These are phyloP conservation scores for Lipomyces kockii DNA, from an alignment of 805 yeast genomes.

Conservation along the genomic window DNA sequence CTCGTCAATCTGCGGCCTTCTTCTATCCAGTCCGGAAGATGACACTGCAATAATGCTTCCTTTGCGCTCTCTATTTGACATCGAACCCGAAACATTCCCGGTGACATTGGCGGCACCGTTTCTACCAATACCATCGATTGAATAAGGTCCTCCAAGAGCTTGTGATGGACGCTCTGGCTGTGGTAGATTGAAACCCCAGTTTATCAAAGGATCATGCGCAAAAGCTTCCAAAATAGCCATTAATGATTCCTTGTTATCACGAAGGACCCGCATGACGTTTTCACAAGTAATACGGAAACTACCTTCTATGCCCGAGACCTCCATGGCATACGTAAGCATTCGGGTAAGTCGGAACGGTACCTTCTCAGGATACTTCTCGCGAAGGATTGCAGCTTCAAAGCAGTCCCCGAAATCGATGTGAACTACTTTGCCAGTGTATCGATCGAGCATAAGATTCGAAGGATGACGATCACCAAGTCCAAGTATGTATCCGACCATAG, in stretches of 20 bases:
- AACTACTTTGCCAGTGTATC: conserved; percentile 91
- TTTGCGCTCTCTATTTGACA: conserved; percentile 54
- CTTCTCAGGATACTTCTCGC: conserved; percentile 97
- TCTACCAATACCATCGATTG: not conserved
- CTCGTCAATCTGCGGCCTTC: conserved; percentile 57
- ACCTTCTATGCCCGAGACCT: conserved; percentile 97
- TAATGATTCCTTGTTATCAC: conserved; percentile 93
- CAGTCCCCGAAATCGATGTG: conserved; percentile 99
- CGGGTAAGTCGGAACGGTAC: conserved; percentile 96
- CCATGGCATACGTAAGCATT: conserved; percentile 98
- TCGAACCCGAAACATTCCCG: conserved; percentile 6
- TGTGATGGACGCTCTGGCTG: conserved; percentile 21
- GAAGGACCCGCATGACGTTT: conserved; percentile 91
- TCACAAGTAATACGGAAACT: conserved; percentile 95
- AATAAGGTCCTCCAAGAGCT: not conserved
- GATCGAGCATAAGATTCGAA: conserved; percentile 91
- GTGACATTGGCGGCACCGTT: not conserved
- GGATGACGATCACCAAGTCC: conserved; percentile 99
- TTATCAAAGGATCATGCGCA: conserved; percentile 96
- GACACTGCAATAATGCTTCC: conserved; percentile 21
- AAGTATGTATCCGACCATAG: conserved; percentile 96
- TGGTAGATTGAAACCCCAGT: conserved; percentile 79
- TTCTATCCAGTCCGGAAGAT: conserved; percentile 30
- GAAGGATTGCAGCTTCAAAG: conserved; percentile 94
- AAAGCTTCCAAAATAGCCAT: conserved; percentile 98